These are phyloP conservation scores for Gastroboletus turbinatus DNA, from an alignment of 1,284 basidiomycete species.

Conservation along the genomic window DNA sequence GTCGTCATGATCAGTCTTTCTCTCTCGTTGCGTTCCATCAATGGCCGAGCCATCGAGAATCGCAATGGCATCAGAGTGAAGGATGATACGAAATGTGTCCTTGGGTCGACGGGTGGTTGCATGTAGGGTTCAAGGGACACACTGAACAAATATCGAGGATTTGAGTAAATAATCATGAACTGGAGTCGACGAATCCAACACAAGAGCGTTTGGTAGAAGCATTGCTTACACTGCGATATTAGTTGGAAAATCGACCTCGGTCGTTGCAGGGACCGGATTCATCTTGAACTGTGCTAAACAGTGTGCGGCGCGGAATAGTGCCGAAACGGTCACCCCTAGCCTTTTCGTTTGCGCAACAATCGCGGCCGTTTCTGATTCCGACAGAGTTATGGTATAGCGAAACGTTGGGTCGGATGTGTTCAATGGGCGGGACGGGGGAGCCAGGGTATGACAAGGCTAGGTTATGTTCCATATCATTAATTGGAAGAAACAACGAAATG, in stretches of 20 bases:
- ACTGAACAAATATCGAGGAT: not conserved
- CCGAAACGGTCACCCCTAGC: conserved; percentile 17
- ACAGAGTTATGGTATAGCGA: not conserved
- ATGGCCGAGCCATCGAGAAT: conserved; percentile 16
- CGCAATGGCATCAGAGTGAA: conserved; percentile 13
- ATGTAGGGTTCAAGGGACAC: conserved; percentile 23
- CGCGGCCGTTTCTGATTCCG: conserved; percentile 16
- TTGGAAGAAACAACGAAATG: too few species aligned
- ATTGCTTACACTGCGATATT: conserved; percentile 13
- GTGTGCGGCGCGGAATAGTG: conserved; percentile 23
- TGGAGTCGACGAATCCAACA: not conserved
- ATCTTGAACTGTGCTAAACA: conserved; percentile 22
- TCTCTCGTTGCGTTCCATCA: conserved; percentile 14
- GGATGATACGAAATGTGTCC: conserved; percentile 19
- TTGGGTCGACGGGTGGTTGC: conserved; percentile 18
- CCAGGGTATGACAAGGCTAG: conserved; percentile 15
- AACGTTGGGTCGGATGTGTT: conserved; percentile 13
- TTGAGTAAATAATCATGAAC: not conserved
- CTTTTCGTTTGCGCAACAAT: conserved; percentile 10
- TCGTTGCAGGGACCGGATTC: conserved; percentile 16
- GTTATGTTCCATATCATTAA: not conserved
- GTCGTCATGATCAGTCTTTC: conserved; percentile 14
- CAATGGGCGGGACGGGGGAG: conserved; percentile 14
- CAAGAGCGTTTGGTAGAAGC: not conserved
- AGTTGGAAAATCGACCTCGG: conserved; percentile 23